Percentiles rank a stretch among this genome's conserved stretches.
Conservation (phyloP, 371 early-diverging fungal species). For the Lichtheimia ornata region DNA sequence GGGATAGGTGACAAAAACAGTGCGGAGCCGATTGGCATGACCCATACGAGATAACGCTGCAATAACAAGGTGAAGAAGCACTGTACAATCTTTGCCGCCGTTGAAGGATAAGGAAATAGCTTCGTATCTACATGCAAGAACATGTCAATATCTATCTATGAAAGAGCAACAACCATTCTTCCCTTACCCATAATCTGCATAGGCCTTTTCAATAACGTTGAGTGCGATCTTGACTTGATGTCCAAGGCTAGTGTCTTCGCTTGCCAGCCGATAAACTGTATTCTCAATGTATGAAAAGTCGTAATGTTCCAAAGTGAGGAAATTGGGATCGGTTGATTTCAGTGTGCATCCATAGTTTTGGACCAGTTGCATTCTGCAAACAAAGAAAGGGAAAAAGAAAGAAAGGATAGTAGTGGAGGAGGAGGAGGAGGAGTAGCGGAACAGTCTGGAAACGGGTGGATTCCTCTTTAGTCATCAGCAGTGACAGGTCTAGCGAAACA, state of each 20-base stretch:
- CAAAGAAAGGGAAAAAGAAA: neutral
- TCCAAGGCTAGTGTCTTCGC: constrained; percentile 35
- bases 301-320: constrained; percentile 31
- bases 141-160: neutral
- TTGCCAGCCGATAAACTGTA: constrained; percentile 46
- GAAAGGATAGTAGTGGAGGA: neutral
- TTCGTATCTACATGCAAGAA: constrained; percentile 33
- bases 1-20: constrained; percentile 75
- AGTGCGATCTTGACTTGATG: constrained; percentile 53
- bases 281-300: constrained; percentile 44
- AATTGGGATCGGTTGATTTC: constrained; percentile 28
- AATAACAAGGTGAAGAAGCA: constrained; percentile 80
- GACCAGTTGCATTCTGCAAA: constrained; percentile 7
- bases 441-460: neutral
- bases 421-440: neutral
- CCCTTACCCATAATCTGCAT: constrained; percentile 65
- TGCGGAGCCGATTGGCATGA: constrained; percentile 22
- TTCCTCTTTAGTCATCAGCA: too few relatives aligned
- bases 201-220: constrained; percentile 66
- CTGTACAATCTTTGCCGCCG: constrained; percentile 98
- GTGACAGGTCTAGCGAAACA: neutral
- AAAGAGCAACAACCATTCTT: too few relatives aligned
- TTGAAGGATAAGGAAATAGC: constrained; percentile 85
- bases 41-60: constrained; percentile 45
- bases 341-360: constrained; percentile 36